Conservation (phyloP, 192 early-diverging fungal genomes). For the Dissophora ornata region DNA sequence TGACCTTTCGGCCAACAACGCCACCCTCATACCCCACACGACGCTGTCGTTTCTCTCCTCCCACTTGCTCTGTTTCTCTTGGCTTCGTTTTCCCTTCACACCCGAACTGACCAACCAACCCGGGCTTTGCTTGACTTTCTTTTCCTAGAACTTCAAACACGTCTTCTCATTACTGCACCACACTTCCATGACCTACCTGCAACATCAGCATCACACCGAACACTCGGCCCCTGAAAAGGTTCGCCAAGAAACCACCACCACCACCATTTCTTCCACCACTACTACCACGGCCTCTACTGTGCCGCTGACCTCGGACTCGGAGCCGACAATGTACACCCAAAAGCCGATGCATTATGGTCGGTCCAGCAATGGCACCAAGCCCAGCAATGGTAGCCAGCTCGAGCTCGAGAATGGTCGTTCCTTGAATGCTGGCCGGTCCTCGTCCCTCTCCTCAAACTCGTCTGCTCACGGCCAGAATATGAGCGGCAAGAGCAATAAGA, state of each 20-base stretch:
- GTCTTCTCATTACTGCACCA: background rate
- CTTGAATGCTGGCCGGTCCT: conserved; percentile 23
- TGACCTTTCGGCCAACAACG: too few species aligned
- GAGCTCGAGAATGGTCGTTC: conserved; percentile 23
- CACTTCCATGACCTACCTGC: conserved; percentile 46
- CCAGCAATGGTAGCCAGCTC: conserved; percentile 11
- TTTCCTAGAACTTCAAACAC: background rate
- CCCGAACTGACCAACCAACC: background rate
- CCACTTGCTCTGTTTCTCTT: background rate
- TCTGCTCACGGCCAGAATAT: conserved; percentile 13
- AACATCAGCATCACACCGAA: conserved; percentile 13
- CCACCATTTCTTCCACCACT: conserved; percentile 39
- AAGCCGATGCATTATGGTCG: conserved; percentile 26
- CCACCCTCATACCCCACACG: background rate
- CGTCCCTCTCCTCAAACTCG: conserved; percentile 38
- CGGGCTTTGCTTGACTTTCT: background rate
- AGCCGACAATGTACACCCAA: conserved; percentile 32
- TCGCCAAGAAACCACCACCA: conserved; percentile 49
- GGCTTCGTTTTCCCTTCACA: background rate
- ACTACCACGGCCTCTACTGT: conserved; percentile 47
- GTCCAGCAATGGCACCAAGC: conserved; percentile 21
- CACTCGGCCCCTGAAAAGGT: conserved; percentile 39
- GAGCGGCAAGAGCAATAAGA: conserved; percentile 1
- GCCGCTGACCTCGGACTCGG: conserved; percentile 44
- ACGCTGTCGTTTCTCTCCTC: background rate